Base-by-base conservation (phyloP, 2,329 filamentous ascomycete species). In the Dothistroma pini region DNA sequence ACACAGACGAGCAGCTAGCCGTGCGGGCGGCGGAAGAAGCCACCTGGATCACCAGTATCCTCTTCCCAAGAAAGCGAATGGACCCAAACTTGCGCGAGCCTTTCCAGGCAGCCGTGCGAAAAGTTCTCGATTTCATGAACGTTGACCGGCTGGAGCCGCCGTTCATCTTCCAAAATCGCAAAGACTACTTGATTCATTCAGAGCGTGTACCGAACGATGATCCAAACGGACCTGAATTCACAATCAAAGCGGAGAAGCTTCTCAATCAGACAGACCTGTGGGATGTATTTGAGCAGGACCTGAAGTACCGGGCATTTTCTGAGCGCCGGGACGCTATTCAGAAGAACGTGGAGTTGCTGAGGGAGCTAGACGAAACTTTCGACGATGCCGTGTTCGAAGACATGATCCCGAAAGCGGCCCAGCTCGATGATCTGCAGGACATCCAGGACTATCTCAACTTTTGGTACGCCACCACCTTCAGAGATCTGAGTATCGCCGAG, bases 141-240 rank as follows among this genome's bases (percentile, higher is more conserved):
- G 86, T 93, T 4, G 93, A 97, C 66, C 91, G 96, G 68, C 91
- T 93, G 69, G 95, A 99, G 75, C 92, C 97, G 1, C 93, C 95
- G 0, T 99, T 96, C 75, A 95, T 99, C 68, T 97, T 97, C 76
- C 93, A 97, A 75, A 95, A 99, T 72, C 91, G 95, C 63, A 96
- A 97, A 76, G 95, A 99, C 75, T 99, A 97, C 72, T 84, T 99
- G 49, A 96, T 99, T 59, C 91, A 97, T 71, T 89, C 90, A 25
- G 88, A 88, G 66, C 92, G 90, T 72, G 78, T 83, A n/a, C 79
- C 82, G 44, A 83, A 84, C 7, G 86, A 87, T 60, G 88, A 93
- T 66, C 83, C 84, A 9, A 87, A 91, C 69, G 86, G 84, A 1
- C 86, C 88, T 1, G 87, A 91, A 61, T 90, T 87, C 71, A 86